Conservation (phyloP, 345 rosid genomes). For the Moringa oleifera region DNA sequence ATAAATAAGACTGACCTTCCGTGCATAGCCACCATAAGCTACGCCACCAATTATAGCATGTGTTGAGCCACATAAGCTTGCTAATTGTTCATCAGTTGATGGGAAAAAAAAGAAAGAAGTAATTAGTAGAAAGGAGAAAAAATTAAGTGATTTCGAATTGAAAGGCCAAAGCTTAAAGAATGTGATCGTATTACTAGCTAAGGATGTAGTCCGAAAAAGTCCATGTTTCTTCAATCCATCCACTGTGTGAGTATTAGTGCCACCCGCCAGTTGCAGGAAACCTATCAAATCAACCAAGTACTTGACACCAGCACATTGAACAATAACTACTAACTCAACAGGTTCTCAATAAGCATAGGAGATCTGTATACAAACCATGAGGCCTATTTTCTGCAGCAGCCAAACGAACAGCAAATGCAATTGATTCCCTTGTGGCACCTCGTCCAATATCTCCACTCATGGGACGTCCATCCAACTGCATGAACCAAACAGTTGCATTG, state of each 20-base stretch:
- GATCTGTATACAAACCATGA: constrained; percentile 24
- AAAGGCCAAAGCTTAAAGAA: neutral
- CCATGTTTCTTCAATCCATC: constrained; percentile 38
- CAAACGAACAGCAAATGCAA: constrained; percentile 41
- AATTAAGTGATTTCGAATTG: neutral
- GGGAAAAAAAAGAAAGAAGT: neutral
- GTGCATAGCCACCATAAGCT: constrained; percentile 59
- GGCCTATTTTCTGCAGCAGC: constrained; percentile 45
- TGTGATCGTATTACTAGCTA: constrained; percentile 13
- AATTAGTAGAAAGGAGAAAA: neutral
- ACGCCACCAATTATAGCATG: constrained; percentile 41
- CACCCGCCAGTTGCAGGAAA: constrained; percentile 59
- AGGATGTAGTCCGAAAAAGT: constrained; percentile 32
- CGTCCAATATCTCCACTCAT: constrained; percentile 70
- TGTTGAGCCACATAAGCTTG: constrained; percentile 1
- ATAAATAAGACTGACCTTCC: constrained; percentile 31
- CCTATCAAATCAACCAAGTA: constrained; percentile 23
- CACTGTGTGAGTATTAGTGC: constrained; percentile 51
- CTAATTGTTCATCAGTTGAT: constrained; percentile 6
- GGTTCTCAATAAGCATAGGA: neutral
- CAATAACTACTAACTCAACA: neutral
- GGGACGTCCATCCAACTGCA: constrained; percentile 62
- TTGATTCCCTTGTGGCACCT: constrained; percentile 51
- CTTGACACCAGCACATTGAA: neutral
- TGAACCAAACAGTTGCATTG: neutral